Base-by-base conservation (phyloP, 2,329 filamentous ascomycete species). In the Sclerotinia borealis region DNA sequence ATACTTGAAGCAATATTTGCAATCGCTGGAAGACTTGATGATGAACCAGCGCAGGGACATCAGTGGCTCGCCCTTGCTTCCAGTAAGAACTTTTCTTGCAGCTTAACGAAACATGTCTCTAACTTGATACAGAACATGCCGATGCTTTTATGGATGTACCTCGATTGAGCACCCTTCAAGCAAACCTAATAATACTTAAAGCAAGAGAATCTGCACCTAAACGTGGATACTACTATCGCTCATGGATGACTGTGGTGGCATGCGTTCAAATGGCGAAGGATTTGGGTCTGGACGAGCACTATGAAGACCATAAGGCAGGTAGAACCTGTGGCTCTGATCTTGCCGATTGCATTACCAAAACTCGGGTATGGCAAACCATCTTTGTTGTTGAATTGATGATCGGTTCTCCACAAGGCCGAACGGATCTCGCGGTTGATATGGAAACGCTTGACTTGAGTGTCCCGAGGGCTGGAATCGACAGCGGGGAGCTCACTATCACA, bases 241-340 rank as follows among this genome's bases (percentile, higher is more conserved):
- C 95, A 0, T 98, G 95, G 93, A 96, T 97, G 86, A 91, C 90
- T 6, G 86, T 96, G 25, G 93, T 96, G 60, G 91, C 93, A 65
- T 92, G 93, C 67, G 89, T 96, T 9, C 89, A 92, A 52, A 96
- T 98, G 91, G 92, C 87, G 31, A 95, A 96, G 72, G 93, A 97
- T 73, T 80, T 98, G 37, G 91, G 92, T 25, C 79, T 98, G 7
- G 88, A 97, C 72, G 92, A 96, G 68, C 93, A 98, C 76, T 86
- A 86, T 66, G 87, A 90, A 64, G 85, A 87, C 50, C 95, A 98
- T 74, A 83, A 88, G 67, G 83, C 85, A 59, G 90, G 89, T 27
- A 84, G 83, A 61, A 75, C 83, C 0, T 98, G 95, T 73, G 86
- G 84, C 6, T 86, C 86, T 22, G 83, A 80, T 63, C 79, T 84